Base-by-base conservation (phyloP, 2,329 filamentous ascomycete genomes). In the Westerdykella ornata region DNA sequence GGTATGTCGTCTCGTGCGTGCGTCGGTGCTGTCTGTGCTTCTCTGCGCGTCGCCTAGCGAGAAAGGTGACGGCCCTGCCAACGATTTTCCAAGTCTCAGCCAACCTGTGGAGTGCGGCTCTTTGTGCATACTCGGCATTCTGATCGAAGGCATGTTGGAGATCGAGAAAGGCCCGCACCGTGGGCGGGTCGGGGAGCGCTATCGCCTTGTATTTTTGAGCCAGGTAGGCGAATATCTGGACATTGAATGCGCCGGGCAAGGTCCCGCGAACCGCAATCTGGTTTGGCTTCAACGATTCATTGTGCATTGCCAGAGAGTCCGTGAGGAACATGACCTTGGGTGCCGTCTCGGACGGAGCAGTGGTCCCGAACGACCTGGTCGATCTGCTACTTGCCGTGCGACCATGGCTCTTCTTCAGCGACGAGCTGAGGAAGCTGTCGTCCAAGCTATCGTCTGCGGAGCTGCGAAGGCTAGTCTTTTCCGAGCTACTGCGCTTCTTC, bases 61-160 rank as follows among this genome's bases (percentile, higher is more conserved):
- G 74, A 43, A 72, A 68, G 2, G 71, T 55, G 39, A 78, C 66
- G 18, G 72, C 68, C 41, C 70, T 67, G 40, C 72, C 73, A 26
- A 80, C 59, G 16, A 81, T 70, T 40, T 71, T 72, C 78, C 78
- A 82, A 15, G 76, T 76, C 47, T 80, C 74, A 22, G 78, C 74
- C 35, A 77, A 62, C 40, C 72, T 69, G 48, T 73, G 66, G 46
- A 73, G 62, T 30, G 71, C 70, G 26, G 70, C 69, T 42, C 68
- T 63, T 46, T 77, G 69, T 18, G 76, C 76, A 48, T 73, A 69
- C 35, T 69, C 63, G 4, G 74, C 74, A 58, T 81, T 81, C 26
- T 72, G 68, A 39, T 73, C 68, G 37, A 80, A 72, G 5, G 69
- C 67, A 8, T 68, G 64, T 29, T 62, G 52, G 11, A 68, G 28